phyloP scores from a whole-genome alignment of 441 rosid species.

The Omphalea diandra region DNA sequence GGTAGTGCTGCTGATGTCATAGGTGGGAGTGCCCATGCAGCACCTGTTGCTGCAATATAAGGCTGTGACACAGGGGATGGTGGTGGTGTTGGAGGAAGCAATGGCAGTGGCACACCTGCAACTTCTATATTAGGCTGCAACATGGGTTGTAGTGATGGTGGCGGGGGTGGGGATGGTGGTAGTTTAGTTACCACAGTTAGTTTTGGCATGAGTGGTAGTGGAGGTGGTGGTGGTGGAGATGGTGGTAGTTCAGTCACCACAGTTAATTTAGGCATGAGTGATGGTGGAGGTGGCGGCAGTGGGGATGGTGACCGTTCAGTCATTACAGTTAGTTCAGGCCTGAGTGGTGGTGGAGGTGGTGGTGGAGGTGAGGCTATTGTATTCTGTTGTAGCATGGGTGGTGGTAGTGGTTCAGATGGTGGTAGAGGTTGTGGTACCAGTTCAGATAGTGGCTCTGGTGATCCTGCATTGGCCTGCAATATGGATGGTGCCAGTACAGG shows the following conservation, averaged over 20 bases:
- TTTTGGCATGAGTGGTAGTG: slow-evolving; percentile 19
- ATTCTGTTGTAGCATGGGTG: neutral
- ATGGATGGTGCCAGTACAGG: neutral
- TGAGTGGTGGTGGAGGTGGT: slow-evolving; percentile 19
- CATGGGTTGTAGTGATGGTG: neutral
- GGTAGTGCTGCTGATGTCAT: no score
- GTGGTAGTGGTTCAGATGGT: slow-evolving; percentile 9
- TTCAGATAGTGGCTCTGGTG: no score
- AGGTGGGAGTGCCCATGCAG: neutral
- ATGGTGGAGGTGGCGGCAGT: slow-evolving; percentile 17
- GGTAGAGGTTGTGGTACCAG: no score
- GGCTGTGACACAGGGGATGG: slow-evolving; percentile 2
- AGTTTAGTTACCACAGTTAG: neutral
- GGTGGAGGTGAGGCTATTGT: neutral
- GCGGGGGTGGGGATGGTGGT: neutral
- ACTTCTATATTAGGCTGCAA: neutral
- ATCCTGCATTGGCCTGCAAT: neutral
- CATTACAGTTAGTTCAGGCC: neutral
- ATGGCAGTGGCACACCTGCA: slow-evolving; percentile 3
- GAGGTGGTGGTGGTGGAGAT: slow-evolving; percentile 19
- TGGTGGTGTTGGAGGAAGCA: neutral
- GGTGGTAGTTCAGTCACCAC: no score
- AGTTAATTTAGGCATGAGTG: neutral
- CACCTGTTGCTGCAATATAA: slow-evolving; percentile 3
- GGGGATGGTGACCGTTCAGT: no score